These are phyloP conservation scores for Emergomyces orientalis DNA, from an alignment of 2,329 filamentous ascomycete species.

Conservation along the genomic window DNA sequence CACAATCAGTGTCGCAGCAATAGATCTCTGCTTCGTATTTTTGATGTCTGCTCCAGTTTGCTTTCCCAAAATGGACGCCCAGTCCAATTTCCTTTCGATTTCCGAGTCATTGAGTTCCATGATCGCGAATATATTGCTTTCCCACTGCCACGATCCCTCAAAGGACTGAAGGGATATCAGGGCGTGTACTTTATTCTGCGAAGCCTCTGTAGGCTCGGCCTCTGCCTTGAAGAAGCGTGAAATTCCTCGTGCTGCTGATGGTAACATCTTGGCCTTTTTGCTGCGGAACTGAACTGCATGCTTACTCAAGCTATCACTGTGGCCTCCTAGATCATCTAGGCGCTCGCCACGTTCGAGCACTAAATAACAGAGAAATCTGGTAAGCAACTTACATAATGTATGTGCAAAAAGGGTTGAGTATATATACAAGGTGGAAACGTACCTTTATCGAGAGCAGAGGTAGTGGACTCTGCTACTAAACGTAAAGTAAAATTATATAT, in stretches of 20 bases:
- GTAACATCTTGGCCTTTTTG: neutral
- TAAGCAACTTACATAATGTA: neutral
- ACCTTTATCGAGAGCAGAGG: neutral
- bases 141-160: constrained; percentile 45
- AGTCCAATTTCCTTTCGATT: constrained; percentile 9
- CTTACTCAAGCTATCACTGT: neutral
- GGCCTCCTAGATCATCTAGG: neutral
- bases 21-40: constrained; percentile 4
- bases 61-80: constrained; percentile 6
- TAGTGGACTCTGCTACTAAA: neutral
- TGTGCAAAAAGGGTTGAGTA: neutral
- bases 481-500: neutral
- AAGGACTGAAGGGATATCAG: constrained; percentile 50
- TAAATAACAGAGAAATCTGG: neutral
- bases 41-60: constrained; percentile 6
- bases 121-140: constrained; percentile 16
- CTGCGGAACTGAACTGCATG: neutral
- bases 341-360: neutral
- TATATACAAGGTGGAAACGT: neutral
- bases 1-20: constrained; percentile 33
- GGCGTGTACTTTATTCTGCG: constrained; percentile 27
- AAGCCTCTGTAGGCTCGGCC: neutral
- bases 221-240: neutral
- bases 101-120: constrained; percentile 12
- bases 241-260: neutral